Evolutionary conservation across 2,329 filamentous ascomycete species (phyloP).

Genomic region (Periconia sp.): DNA sequence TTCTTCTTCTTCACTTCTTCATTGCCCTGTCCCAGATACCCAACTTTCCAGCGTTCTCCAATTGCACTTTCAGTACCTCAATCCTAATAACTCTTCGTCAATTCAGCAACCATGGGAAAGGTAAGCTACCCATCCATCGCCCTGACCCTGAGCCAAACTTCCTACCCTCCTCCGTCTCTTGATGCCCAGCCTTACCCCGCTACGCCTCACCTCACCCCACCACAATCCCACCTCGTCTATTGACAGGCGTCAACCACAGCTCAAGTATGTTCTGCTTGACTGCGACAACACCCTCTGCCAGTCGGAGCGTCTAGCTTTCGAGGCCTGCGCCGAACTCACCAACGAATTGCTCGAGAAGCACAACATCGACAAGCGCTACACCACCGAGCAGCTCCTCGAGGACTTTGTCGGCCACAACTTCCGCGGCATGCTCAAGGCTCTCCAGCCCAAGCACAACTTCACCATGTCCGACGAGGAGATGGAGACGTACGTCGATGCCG

Average conservation of each 20-base stretch:
- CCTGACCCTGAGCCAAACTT: slow-evolving; percentile 11
- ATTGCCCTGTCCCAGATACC: not conserved
- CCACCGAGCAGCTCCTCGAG: slow-evolving; percentile 73
- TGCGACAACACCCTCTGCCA: slow-evolving; percentile 90
- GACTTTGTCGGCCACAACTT: slow-evolving; percentile 96
- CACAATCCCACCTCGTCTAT: too few relatives aligned
- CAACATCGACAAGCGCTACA: slow-evolving; percentile 69
- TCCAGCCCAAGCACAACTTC: slow-evolving; percentile 77
- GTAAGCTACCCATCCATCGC: slow-evolving; percentile 12
- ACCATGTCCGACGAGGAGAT: slow-evolving; percentile 67
- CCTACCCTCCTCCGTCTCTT: slow-evolving; percentile 16
- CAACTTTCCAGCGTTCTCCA: slow-evolving; percentile 6
- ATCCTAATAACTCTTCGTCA: slow-evolving; percentile 6
- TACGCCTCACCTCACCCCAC: too few relatives aligned
- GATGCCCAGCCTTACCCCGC: slow-evolving; percentile 13
- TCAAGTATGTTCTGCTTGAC: slow-evolving; percentile 56
- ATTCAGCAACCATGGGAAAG: slow-evolving; percentile 34
- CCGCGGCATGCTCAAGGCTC: slow-evolving; percentile 80
- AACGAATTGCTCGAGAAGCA: slow-evolving; percentile 78
- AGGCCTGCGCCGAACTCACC: slow-evolving; percentile 85
- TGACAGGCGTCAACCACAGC: slow-evolving; percentile 21
- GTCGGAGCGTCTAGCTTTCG: slow-evolving; percentile 87
- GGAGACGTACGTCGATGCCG: slow-evolving; percentile 71
- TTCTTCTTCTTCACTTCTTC: slow-evolving; percentile 2
- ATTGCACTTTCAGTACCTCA: slow-evolving; percentile 20